Evolutionary conservation across 768 basidiomycete species (phyloP), one percentile per base, ranked within the genome.

Genomic region (Boletus edulis): DNA sequence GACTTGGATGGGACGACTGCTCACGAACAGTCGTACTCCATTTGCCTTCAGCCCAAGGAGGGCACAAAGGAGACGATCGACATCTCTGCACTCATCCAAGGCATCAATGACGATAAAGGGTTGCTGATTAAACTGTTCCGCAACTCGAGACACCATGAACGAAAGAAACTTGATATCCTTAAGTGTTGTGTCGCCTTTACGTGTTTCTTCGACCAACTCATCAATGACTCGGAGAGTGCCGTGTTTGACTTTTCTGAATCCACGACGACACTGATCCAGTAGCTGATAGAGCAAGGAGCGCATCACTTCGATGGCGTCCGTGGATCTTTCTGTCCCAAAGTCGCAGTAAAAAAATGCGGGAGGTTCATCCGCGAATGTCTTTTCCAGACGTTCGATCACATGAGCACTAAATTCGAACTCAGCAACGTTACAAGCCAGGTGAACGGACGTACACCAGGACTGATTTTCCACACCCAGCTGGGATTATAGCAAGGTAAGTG

Each of bases 391-490:
- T 39, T 62, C 46, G 1, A 65, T 50, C 4, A 54, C 51, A 4
- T 52, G 54, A 6, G 62, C 49, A 22, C 56, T 57, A 14, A 35
- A 11, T 11, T 35, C 11, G 11, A 11, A 22, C 12, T 35, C n/a
- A 52, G 8, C 4, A 18, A 14, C 8, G n/a, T 9, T 10, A 17
- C n/a, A 17, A 17, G 9, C n/a, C 38, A 18, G 17, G 12, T 52
- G 60, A 24, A 40, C 14, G 17, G 24, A 54, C 63, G 52, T 24
- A 65, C 64, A 39, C 46, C 15, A 65, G 22, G 5, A 65, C 52
- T 0, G 63, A 56, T 40, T 65, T 65, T 13, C 63, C 63, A 20
- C 54, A 47, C 20, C 63, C 63, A 6, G 61, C 61, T 64, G 29
- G 6, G 13, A 13, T 22, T 31, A 39, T 22, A 15, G 34, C 2